Percentiles rank a stretch among this genome's conserved stretches.
Conservation (phyloP, 805 yeast species). For the Kluyveromyces nonfermentans region DNA sequence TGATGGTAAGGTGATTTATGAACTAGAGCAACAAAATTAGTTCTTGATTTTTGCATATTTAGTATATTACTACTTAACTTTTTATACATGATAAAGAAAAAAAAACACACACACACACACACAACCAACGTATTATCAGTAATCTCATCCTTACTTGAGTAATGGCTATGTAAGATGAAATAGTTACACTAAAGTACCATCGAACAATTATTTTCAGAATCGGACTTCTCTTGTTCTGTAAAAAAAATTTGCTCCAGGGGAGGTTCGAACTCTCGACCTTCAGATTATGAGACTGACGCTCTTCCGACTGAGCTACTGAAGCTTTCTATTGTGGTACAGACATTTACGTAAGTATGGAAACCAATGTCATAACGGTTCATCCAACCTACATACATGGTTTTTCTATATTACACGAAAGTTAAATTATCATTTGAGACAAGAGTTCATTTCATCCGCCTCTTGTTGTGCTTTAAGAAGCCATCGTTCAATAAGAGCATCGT, state of each 20-base stretch:
- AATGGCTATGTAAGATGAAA: too few species aligned
- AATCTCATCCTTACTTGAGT: too few species aligned
- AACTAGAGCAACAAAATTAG: conserved; percentile 27
- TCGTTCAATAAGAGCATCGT: conserved; percentile 41
- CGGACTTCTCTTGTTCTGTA: too few species aligned
- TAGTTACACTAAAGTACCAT: too few species aligned
- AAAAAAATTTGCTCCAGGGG: conserved; percentile 16
- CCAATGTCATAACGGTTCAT: too few species aligned
- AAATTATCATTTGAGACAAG: conserved; percentile 18
- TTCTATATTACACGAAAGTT: neutral
- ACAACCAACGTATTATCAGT: too few species aligned
- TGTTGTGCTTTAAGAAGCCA: conserved; percentile 48
- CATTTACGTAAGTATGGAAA: too few species aligned
- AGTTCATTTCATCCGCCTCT: conserved; percentile 56
- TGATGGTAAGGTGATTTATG: conserved; percentile 34
- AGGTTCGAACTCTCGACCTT: conserved; percentile 22
- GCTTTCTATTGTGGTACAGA: too few species aligned
- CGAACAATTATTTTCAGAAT: too few species aligned
- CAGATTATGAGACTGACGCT: conserved; percentile 19
- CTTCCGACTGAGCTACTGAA: conserved; percentile 21
- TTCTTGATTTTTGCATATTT: conserved; percentile 3
- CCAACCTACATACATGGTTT: neutral
- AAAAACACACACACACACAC: too few species aligned
- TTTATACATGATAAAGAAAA: neutral
- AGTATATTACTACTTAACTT: neutral